Base-by-base conservation (phyloP, 768 basidiomycete species). In the Pleurotus giganteus region DNA sequence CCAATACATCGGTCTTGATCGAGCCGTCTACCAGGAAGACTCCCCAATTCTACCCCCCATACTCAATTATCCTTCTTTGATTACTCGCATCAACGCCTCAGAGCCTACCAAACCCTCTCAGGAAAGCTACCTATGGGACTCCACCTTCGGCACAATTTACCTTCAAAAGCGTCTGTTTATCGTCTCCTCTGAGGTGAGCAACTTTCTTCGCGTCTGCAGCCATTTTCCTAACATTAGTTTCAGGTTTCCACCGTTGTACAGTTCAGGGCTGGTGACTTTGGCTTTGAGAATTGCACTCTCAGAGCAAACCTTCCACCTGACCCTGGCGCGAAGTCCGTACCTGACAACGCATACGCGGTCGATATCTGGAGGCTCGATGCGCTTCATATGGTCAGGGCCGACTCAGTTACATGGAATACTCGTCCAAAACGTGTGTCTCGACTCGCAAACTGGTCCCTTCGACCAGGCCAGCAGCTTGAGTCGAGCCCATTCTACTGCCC, bases 101-200 rank as follows among this genome's bases (percentile, higher is more conserved):
- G 49, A 51, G 15, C 49, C 49, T 26, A 23, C 36, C 21, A 51
- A 34, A 32, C 29, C 49, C 31, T 21, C 21, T 24, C 29, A 51
- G n/a, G 31, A 24, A 28, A 34, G 31, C 49, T 32, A 32, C 27
- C 31, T 13, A 12, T 51, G 49, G 49, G 21, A 51, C 12, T 51
- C 49, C 15, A 51, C 29, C 49, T 51, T 51, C 49, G 49, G 49
- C n/a, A 51, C 32, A 34, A 23, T 51, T 19, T 51, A 51, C 34
- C 49, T 51, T 12, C 49, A 51, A 28, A 32, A 51, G 32, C 31
- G 49, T 12, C 31, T 36, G 17, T 34, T 51, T 15, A 26, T 24
- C 4, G 34, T 51, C 26, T 36, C 49, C 13, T 9, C 8, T 32
- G 11, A 17, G 27, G 49, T 51, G 34, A 29, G 44, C 19, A 24